These are phyloP conservation scores for Bruguiera parviflora DNA, from an alignment of 345 rosid genomes.

Conservation along the genomic window DNA sequence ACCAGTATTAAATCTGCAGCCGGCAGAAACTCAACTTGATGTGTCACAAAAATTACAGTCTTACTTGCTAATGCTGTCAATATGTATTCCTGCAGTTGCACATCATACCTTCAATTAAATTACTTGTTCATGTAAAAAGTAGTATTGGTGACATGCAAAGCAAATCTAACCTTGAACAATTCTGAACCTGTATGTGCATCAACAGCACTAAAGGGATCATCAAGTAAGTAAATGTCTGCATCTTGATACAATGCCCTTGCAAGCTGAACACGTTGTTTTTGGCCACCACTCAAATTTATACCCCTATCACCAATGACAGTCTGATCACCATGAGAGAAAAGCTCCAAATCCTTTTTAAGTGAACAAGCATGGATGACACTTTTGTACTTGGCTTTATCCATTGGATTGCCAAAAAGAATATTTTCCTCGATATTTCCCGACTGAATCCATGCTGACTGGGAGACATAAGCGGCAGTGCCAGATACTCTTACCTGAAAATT, in stretches of 20 bases:
- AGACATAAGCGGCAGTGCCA: slow-evolving; percentile 94
- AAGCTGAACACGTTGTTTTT: slow-evolving; percentile 98
- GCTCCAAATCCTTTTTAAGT: slow-evolving; percentile 89
- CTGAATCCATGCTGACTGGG: slow-evolving; percentile 99
- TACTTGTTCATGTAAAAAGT: slow-evolving; percentile 10
- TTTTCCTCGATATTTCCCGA: slow-evolving; percentile 99
- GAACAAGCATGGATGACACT: slow-evolving; percentile 91
- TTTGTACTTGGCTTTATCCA: slow-evolving; percentile 92
- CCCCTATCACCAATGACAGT: slow-evolving; percentile 99
- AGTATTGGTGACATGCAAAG: slow-evolving; percentile 5
- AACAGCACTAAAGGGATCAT: slow-evolving; percentile 99
- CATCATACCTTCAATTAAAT: slow-evolving; percentile 25
- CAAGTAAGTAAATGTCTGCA: slow-evolving; percentile 94
- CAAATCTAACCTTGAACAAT: slow-evolving; percentile 70
- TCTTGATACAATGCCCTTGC: slow-evolving; percentile 99
- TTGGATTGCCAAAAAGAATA: slow-evolving; percentile 92
- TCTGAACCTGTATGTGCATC: slow-evolving; percentile 99
- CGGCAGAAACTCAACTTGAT: slow-evolving; percentile 98
- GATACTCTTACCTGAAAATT: slow-evolving; percentile 76
- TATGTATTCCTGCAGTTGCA: slow-evolving; percentile 82
- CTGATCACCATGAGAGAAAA: slow-evolving; percentile 97
- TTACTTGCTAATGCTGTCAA: slow-evolving; percentile 74
- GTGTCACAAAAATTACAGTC: slow-evolving; percentile 94
- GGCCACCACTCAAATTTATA: slow-evolving; percentile 97
- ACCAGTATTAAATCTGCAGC: slow-evolving; percentile 95